Conservation (phyloP, 2,329 filamentous ascomycete species). For the Talaromyces piceae region DNA sequence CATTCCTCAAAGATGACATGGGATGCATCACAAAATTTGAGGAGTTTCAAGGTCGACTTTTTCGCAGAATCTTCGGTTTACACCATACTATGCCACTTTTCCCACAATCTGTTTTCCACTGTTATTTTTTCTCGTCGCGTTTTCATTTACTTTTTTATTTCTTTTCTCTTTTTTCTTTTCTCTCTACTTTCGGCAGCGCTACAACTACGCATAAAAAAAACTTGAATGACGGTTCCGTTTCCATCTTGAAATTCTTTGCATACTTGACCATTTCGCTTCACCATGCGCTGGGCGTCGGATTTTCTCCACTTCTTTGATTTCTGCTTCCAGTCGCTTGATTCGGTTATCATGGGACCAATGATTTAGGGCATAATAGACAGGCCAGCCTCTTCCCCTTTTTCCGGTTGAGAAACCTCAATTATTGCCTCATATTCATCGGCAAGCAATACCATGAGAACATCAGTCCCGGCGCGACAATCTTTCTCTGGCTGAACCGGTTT, state of each 20-base stretch:
- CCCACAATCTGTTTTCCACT: neutral
- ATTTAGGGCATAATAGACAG: constrained; percentile 1
- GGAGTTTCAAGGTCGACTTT: neutral
- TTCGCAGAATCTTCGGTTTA: neutral
- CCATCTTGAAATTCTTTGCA: constrained; percentile 4
- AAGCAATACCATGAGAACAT: neutral
- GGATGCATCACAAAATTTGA: neutral
- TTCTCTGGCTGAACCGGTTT: neutral
- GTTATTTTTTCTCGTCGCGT: neutral
- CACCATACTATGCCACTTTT: neutral
- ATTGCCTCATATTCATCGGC: neutral
- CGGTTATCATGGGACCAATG: constrained; percentile 12
- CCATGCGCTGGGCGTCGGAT: constrained; percentile 4
- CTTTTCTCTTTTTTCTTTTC: neutral
- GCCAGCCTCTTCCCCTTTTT: neutral
- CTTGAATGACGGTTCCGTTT: neutral
- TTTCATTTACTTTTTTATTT: neutral
- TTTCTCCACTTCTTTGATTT: constrained; percentile 2
- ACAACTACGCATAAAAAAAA: neutral
- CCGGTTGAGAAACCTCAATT: neutral
- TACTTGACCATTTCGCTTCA: constrained; percentile 1
- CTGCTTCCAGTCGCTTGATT: constrained; percentile 5
- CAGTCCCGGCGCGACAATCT: neutral
- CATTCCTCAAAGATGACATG: neutral
- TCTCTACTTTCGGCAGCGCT: neutral